Evolutionary conservation across 2,329 filamentous ascomycete species (phyloP), one percentile per base, ranked within the genome.

Genomic region (Colletotrichum lindemuthianum): DNA sequence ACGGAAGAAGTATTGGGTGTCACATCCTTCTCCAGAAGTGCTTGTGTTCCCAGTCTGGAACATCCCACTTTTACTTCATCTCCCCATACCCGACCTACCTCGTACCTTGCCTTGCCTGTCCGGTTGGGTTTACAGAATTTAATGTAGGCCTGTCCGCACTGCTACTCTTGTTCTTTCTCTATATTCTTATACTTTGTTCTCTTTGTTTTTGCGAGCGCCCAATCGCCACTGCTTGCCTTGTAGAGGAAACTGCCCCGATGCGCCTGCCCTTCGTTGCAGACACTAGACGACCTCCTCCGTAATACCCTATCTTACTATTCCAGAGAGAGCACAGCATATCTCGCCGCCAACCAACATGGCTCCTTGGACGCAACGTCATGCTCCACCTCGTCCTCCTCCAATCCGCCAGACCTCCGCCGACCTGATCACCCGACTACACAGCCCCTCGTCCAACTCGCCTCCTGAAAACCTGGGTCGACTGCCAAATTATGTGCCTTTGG

Each of bases 371-470:
- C 63, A 63, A 58, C 65, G 52, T 61, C 65, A 60, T 63, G 51
- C 53, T 66, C 65, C 70, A 71, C 68, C 67, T 60, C 53, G 43
- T 37, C 66, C 67, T 57, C 53, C 57, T 56, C 51, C 55, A 47
- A 60, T 63, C 61, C 59, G 61, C 59, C 67, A 61, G 63, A 56
- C 63, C 53, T 67, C 64, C 47, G 56, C 65, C 69, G 75, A 78
- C 58, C 73, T 78, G 65, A 72, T 79, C 68, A 73, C 72, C 53
- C 76, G 74, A 60, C 71, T 79, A 59, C 77, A 79, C 69, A 72
- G 70, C 59, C 74, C 75, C 40, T 73, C 75, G 51, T 70, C 76
- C 15, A 71, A 50, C 37, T 60, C 63, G 43, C 65, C 67, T 49
- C 67, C 67, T 52, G 58, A 58, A 41, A 53, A 68, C 41, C 60